phyloP scores from a whole-genome alignment of 495 filamentous ascomycete species.

The Bombardia bombarda region DNA sequence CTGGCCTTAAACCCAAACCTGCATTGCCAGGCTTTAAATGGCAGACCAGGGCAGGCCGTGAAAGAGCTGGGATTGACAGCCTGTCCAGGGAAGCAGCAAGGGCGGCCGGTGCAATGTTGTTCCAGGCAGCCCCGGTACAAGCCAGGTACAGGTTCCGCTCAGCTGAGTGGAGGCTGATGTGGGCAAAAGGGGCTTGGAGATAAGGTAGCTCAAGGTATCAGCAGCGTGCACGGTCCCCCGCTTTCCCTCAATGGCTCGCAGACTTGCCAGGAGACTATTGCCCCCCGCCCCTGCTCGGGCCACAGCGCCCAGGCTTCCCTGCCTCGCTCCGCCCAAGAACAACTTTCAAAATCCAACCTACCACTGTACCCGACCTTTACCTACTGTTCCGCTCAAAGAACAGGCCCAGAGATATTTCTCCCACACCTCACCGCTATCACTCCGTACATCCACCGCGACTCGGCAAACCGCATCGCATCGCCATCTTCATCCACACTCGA shows the following conservation, averaged over 20 bases:
- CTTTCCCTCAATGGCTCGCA: conserved; percentile 3
- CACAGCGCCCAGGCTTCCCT: too few species aligned
- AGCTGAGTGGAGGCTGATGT: not conserved
- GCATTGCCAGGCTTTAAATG: too few species aligned
- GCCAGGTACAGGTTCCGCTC: conserved; percentile 8
- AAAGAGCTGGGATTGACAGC: conserved; percentile 6
- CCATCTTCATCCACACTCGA: conserved; percentile 19
- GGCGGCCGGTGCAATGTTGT: conserved; percentile 20
- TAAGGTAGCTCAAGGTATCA: conserved; percentile 16
- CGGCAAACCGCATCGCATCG: conserved; percentile 22
- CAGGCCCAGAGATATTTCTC: conserved; percentile 21
- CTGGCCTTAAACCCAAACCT: conserved; percentile 12
- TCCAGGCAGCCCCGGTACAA: conserved; percentile 9
- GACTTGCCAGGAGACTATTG: not conserved
- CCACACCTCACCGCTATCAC: conserved; percentile 31
- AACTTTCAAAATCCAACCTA: conserved; percentile 34
- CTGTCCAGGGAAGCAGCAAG: not conserved
- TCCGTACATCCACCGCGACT: conserved; percentile 17
- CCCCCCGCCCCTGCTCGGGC: conserved; percentile 1
- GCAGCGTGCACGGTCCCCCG: conserved; percentile 15
- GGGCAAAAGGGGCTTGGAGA: conserved; percentile 1
- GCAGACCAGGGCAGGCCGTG: not conserved
- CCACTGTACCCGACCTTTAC: too few species aligned
- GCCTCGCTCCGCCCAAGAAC: conserved; percentile 25
- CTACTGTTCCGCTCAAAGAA: conserved; percentile 6